Percentiles rank a stretch among this genome's conserved stretches.
These are phyloP conservation scores for Penicillium sp. DNA, from an alignment of 2,329 filamentous ascomycete genomes.

Conservation along the genomic window DNA sequence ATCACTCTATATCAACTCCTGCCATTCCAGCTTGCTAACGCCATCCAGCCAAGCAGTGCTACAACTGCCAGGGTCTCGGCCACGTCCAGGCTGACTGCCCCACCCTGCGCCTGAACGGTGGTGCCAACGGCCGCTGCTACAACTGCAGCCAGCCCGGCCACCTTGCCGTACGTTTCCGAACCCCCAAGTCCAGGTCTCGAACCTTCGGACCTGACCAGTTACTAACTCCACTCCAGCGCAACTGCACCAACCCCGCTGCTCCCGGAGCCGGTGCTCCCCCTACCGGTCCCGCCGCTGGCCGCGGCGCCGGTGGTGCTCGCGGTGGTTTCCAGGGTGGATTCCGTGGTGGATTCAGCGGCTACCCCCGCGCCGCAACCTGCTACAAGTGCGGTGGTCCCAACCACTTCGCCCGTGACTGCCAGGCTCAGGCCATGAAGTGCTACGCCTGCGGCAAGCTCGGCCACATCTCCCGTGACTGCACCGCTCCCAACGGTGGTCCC, in stretches of 20 bases:
- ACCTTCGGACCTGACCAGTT: not conserved
- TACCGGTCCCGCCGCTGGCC: slow-evolving; percentile 50
- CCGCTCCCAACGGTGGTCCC: slow-evolving; percentile 91
- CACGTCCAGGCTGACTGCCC: slow-evolving; percentile 99
- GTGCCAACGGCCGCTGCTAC: slow-evolving; percentile 86
- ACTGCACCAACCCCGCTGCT: slow-evolving; percentile 55
- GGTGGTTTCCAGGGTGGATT: slow-evolving; percentile 61
- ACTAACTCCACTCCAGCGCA: slow-evolving; percentile 56
- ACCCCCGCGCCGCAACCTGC: slow-evolving; percentile 61
- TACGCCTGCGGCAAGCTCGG: slow-evolving; percentile 95
- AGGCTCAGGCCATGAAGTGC: slow-evolving; percentile 98
- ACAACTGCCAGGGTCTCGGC: slow-evolving; percentile 97
- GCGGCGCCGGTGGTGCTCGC: slow-evolving; percentile 66
- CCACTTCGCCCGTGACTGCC: slow-evolving; percentile 97
- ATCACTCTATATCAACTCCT: slow-evolving; percentile 1
- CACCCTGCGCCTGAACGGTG: slow-evolving; percentile 83
- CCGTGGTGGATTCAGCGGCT: slow-evolving; percentile 70
- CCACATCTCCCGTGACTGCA: slow-evolving; percentile 93
- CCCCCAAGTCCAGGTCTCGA: not conserved
- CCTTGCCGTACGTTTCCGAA: slow-evolving; percentile 68
- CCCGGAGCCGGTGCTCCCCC: slow-evolving; percentile 64
- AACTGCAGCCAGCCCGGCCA: slow-evolving; percentile 93
- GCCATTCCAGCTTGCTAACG: slow-evolving; percentile 21
- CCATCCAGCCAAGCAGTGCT: slow-evolving; percentile 87
- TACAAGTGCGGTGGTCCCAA: slow-evolving; percentile 82